These are phyloP conservation scores for Amanita fuliginea DNA, from an alignment of 768 basidiomycete genomes.

Conservation along the genomic window DNA sequence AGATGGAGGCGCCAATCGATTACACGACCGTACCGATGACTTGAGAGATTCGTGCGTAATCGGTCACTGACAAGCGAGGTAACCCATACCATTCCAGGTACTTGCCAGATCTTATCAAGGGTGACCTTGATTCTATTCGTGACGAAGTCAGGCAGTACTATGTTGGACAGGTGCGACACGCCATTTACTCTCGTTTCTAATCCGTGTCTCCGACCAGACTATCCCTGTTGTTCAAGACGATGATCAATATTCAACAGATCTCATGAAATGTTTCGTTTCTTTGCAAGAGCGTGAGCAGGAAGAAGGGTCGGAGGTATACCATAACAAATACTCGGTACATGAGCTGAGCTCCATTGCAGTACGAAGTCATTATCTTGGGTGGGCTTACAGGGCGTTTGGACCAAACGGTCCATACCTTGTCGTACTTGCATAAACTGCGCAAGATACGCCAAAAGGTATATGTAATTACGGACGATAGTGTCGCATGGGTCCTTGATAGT, in stretches of 20 bases:
- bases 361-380: conserved; percentile 71
- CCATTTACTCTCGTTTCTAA: not conserved
- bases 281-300: conserved; percentile 46
- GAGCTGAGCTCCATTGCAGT: conserved; percentile 20
- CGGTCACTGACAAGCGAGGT: not conserved
- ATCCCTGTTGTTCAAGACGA: conserved; percentile 57
- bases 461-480: conserved; percentile 81
- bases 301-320: conserved; percentile 26
- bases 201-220: conserved; percentile 31
- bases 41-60: not conserved
- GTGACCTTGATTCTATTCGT: conserved; percentile 86
- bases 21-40: conserved; percentile 42
- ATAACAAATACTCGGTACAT: not conserved
- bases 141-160: conserved; percentile 68
- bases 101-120: conserved; percentile 81
- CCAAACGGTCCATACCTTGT: conserved; percentile 87
- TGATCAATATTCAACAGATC: conserved; percentile 82
- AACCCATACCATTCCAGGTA: conserved; percentile 31
- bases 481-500: conserved; percentile 80
- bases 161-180: conserved; percentile 33
- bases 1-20: conserved; percentile 81
- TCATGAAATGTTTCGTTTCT: conserved; percentile 81
- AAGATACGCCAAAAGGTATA: conserved; percentile 47
- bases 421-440: conserved; percentile 74
- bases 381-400: conserved; percentile 88